Conservation (phyloP, 257 asterid species). For the Solanum piurae region DNA sequence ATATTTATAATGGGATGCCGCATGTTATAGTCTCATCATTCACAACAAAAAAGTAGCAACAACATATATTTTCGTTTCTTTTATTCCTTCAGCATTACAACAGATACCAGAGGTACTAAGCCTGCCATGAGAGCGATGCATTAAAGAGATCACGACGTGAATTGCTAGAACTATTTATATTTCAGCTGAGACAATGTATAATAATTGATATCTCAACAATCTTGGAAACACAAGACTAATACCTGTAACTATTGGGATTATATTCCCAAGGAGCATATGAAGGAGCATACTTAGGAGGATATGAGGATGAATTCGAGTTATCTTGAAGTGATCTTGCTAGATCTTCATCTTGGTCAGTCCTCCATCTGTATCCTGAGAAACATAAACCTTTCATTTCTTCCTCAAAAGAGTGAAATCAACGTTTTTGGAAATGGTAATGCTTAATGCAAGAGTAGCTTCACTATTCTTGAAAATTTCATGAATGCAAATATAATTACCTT, state of each 20-base stretch:
- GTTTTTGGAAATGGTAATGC: neutral
- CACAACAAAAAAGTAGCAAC: neutral
- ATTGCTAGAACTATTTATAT: neutral
- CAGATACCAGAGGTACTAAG: neutral
- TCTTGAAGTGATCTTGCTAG: slow-evolving; percentile 31
- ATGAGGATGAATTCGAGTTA: slow-evolving; percentile 34
- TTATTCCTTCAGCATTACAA: neutral
- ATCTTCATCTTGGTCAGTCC: slow-evolving; percentile 44
- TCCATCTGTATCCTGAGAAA: slow-evolving; percentile 53
- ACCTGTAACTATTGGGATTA: slow-evolving; percentile 51
- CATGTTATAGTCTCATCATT: neutral
- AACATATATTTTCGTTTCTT: neutral
- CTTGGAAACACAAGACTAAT: neutral
- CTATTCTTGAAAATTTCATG: neutral
- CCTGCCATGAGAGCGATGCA: neutral
- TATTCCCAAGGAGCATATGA: slow-evolving; percentile 44
- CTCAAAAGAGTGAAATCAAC: neutral
- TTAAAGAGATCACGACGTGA: neutral
- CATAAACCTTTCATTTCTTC: neutral
- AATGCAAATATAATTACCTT: slow-evolving; percentile 28
- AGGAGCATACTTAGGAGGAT: neutral
- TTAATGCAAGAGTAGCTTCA: neutral
- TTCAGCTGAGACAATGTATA: neutral
- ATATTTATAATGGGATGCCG: neutral
- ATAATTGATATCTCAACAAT: neutral